phyloP scores from a whole-genome alignment of 2,329 filamentous ascomycete species.

The Aspergillus sp. region DNA sequence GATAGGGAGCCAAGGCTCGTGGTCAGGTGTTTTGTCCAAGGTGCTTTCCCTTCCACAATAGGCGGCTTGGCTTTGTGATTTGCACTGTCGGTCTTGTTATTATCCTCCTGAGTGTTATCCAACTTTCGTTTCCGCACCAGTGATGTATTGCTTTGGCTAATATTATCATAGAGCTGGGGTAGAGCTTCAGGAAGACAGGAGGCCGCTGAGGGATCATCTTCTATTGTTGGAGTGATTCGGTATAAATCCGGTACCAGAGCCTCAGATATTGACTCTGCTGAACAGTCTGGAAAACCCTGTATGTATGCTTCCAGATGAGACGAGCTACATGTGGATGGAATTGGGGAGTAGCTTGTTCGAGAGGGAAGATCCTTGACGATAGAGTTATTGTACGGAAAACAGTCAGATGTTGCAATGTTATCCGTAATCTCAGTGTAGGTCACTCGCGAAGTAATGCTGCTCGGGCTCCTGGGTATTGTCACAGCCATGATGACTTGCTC shows the following conservation, averaged over 20 bases:
- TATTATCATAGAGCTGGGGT: background rate
- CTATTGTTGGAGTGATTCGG: background rate
- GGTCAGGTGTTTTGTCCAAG: background rate
- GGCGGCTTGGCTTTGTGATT: background rate
- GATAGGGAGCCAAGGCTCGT: background rate
- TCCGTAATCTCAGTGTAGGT: background rate
- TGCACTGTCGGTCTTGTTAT: background rate
- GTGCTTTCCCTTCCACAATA: background rate
- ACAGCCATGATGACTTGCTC: background rate
- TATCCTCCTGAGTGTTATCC: no score
- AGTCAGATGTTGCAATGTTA: conserved; percentile 4
- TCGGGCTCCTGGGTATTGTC: background rate
- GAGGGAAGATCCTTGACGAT: background rate
- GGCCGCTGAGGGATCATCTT: background rate
- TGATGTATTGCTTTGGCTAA: background rate
- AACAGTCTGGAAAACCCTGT: background rate
- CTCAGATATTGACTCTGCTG: no score
- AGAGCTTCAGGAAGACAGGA: background rate
- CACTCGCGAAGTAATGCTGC: background rate
- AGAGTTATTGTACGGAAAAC: background rate
- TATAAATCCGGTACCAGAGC: no score
- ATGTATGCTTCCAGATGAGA: background rate
- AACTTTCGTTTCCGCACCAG: background rate
- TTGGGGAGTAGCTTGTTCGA: background rate
- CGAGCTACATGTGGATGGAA: background rate